Percentiles rank a stretch among this genome's conserved stretches.
Conservation (phyloP, 306 rosid genomes). For the Coriaria nepalensis region DNA sequence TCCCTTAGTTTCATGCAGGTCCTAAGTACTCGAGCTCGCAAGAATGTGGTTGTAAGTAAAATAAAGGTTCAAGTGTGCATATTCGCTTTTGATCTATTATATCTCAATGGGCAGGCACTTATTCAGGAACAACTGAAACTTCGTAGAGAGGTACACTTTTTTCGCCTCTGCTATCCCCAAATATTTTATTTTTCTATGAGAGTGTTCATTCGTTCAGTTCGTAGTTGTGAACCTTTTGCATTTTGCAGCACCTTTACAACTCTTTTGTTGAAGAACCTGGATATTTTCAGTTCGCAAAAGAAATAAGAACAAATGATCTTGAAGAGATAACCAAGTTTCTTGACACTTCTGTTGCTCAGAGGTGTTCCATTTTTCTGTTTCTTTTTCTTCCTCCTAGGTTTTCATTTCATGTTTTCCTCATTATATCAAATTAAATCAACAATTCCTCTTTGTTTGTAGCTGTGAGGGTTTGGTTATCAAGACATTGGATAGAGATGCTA, state of each 20-base stretch:
- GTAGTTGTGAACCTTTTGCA: slow-evolving; percentile 4
- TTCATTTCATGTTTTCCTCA: slow-evolving; percentile 2
- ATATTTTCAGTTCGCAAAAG: slow-evolving; percentile 66
- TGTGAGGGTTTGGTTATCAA: slow-evolving; percentile 86
- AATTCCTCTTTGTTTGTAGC: slow-evolving; percentile 34
- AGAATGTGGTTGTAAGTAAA: slow-evolving; percentile 54
- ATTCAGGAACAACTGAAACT: slow-evolving; percentile 58
- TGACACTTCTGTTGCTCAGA: slow-evolving; percentile 48
- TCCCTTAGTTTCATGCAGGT: slow-evolving; percentile 36
- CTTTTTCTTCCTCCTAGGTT: too few relatives aligned
- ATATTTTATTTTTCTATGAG: not conserved
- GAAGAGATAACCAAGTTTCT: slow-evolving; percentile 88
- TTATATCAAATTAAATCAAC: slow-evolving; percentile 4
- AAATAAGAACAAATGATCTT: slow-evolving; percentile 74
- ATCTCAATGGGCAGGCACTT: slow-evolving; percentile 66
- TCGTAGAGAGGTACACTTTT: slow-evolving; percentile 68
- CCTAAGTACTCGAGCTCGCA: slow-evolving; percentile 88
- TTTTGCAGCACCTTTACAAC: slow-evolving; percentile 60
- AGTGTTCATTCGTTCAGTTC: too few relatives aligned
- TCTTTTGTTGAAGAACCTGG: slow-evolving; percentile 76
- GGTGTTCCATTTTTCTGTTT: slow-evolving; percentile 27
- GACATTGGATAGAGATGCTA: slow-evolving; percentile 69
- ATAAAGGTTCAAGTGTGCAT: slow-evolving; percentile 74
- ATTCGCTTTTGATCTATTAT: slow-evolving; percentile 79
- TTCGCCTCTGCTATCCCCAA: slow-evolving; percentile 1